Conservation (phyloP, 495 filamentous ascomycete genomes). For the Tetracladium setigerum region DNA sequence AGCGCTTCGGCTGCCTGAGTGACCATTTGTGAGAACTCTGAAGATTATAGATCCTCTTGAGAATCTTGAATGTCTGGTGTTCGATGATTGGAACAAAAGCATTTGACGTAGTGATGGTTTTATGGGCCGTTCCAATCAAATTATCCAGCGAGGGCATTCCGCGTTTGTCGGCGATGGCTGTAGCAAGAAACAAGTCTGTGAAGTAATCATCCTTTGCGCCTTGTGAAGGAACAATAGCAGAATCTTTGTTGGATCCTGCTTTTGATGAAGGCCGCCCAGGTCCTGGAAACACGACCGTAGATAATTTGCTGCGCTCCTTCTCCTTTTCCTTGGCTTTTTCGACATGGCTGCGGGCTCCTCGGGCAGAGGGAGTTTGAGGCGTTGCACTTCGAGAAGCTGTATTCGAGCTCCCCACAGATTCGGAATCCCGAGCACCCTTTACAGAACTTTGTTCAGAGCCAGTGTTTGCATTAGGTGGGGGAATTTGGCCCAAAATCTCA, state of each 20-base stretch:
- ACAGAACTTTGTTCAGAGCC: constrained; percentile 21
- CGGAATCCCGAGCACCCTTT: constrained; percentile 23
- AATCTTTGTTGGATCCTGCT: constrained; percentile 22
- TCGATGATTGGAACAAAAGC: constrained; percentile 71
- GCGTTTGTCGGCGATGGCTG: constrained; percentile 52
- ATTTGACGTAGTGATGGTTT: constrained; percentile 73
- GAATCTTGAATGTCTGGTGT: constrained; percentile 71
- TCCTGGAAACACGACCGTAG: constrained; percentile 64
- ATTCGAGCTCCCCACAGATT: constrained; percentile 24
- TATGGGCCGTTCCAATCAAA: constrained; percentile 66
- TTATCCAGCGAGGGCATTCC: constrained; percentile 56
- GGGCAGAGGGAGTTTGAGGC: constrained; percentile 36
- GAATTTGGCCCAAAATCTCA: constrained; percentile 61
- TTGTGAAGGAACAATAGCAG: constrained; percentile 19
- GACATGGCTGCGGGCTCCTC: constrained; percentile 40
- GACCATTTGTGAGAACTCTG: constrained; percentile 89
- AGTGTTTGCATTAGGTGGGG: constrained; percentile 31
- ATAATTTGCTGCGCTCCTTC: constrained; percentile 57
- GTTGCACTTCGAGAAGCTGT: constrained; percentile 26
- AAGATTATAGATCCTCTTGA: constrained; percentile 78
- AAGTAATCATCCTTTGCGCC: constrained; percentile 58
- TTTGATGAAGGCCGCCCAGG: constrained; percentile 42
- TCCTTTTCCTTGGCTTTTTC: constrained; percentile 54
- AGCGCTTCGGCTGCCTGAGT: constrained; percentile 73
- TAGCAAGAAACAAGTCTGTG: constrained; percentile 67